These are phyloP conservation scores for Dipodascus albidus DNA, from an alignment of 805 yeast genomes.

Conservation along the genomic window DNA sequence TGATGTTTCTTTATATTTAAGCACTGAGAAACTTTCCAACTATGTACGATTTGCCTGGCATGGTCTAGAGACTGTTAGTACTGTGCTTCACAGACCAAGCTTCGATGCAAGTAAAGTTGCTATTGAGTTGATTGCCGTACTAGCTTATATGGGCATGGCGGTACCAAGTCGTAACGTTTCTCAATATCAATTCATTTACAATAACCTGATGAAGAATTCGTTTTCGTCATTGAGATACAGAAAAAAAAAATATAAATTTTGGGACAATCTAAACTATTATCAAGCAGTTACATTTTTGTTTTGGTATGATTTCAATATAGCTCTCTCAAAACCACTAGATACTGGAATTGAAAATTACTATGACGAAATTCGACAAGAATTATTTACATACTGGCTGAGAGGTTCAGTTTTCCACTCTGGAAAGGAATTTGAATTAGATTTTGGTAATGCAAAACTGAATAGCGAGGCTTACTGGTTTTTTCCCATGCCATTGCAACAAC, in stretches of 20 bases:
- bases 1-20: background rate
- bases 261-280: background rate
- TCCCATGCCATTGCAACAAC: background rate
- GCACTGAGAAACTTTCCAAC: slow-evolving; percentile 8
- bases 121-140: background rate
- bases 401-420: background rate
- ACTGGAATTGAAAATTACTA: too few relatives aligned
- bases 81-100: slow-evolving; percentile 21
- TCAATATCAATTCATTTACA: background rate
- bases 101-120: slow-evolving; percentile 15
- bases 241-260: too few relatives aligned
- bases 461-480: background rate
- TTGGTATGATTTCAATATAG: background rate
- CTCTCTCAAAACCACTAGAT: background rate
- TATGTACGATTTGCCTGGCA: slow-evolving; percentile 18
- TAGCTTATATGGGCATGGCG: background rate
- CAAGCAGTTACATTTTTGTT: background rate
- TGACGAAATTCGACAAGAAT: background rate
- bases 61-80: slow-evolving; percentile 12
- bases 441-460: background rate
- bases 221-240: background rate
- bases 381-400: background rate
- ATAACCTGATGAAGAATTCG: background rate
- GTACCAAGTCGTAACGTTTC: background rate
- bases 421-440: background rate